These are phyloP conservation scores for Acidiella bohemica DNA, from an alignment of 495 filamentous ascomycete genomes.

Conservation along the genomic window DNA sequence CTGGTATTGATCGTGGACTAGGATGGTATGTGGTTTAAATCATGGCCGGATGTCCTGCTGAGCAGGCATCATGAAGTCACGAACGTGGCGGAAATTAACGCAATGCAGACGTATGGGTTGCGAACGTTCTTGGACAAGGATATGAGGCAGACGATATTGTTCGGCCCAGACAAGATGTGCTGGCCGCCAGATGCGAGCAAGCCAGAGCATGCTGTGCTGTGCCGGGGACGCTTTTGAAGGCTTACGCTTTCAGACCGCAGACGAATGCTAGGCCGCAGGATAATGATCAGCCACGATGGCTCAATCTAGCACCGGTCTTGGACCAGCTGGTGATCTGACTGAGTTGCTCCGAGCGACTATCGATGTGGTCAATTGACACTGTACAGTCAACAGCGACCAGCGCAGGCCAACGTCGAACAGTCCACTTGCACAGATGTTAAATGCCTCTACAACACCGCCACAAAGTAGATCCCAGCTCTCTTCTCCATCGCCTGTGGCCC, in stretches of 20 bases:
- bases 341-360: conserved; percentile 20
- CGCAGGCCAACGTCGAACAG: neutral
- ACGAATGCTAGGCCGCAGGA: conserved; percentile 36
- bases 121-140: conserved; percentile 16
- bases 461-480: neutral
- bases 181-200: conserved; percentile 33
- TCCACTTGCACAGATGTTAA: neutral
- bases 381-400: conserved; percentile 3
- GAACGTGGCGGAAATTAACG: conserved; percentile 35
- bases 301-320: conserved; percentile 26
- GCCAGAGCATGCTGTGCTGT: conserved; percentile 41
- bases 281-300: conserved; percentile 35
- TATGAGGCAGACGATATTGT: conserved; percentile 41
- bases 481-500: neutral
- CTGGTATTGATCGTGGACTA: conserved; percentile 47
- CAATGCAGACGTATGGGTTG: conserved; percentile 34
- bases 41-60: conserved; percentile 45
- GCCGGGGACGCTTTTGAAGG: conserved; percentile 34
- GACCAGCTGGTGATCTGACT: conserved; percentile 22
- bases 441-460: neutral
- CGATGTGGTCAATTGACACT: conserved; percentile 14
- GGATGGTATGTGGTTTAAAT: conserved; percentile 46
- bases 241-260: conserved; percentile 43
- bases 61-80: conserved; percentile 40
- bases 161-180: conserved; percentile 48